Conservation (phyloP, 164 flowering plant genomes). For the Pachysandra terminalis region DNA sequence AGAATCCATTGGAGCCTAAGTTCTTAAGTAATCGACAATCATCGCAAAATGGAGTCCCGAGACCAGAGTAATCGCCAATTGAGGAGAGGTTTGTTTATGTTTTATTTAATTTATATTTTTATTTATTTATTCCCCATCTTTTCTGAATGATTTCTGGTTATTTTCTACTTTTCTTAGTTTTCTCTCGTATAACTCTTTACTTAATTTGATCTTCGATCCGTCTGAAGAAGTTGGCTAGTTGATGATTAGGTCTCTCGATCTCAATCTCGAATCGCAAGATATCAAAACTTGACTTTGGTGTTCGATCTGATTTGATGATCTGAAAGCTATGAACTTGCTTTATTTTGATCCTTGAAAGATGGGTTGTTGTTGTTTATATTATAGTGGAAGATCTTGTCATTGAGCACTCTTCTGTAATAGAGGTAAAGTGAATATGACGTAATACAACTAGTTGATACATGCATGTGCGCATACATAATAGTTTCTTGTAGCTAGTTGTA, state of each 20-base stretch:
- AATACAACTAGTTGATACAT: too few relatives aligned
- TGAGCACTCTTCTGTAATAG: neutral
- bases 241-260: neutral
- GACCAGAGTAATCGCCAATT: slow-evolving; percentile 25
- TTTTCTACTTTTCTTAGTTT: neutral
- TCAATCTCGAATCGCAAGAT: neutral
- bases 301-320: neutral
- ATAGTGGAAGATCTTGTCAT: neutral
- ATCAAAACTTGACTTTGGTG: neutral
- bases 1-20: slow-evolving; percentile 14
- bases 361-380: neutral
- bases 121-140: neutral
- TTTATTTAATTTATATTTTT: too few relatives aligned
- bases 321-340: neutral
- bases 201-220: neutral
- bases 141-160: neutral
- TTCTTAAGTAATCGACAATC: neutral
- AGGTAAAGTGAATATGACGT: neutral
- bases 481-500: too few relatives aligned
- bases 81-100: slow-evolving; percentile 20
- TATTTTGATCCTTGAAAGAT: neutral
- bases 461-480: too few relatives aligned
- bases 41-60: slow-evolving; percentile 25
- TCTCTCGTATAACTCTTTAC: neutral
- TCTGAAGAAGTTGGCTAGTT: neutral